Evolutionary conservation across 164 flowering plant genomes (phyloP).

Genomic region (Malania oleifera): DNA sequence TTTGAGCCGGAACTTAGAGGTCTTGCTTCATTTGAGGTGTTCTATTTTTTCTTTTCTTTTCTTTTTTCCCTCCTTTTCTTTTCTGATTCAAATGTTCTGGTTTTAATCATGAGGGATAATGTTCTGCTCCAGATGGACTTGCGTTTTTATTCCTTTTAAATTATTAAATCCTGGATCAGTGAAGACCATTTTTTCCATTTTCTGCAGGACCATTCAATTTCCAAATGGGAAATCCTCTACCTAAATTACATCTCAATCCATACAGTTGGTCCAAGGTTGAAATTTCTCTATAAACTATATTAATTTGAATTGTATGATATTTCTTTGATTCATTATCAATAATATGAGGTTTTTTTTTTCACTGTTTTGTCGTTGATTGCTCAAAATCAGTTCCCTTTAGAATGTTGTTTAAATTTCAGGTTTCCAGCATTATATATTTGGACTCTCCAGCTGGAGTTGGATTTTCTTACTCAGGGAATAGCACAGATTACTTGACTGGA

Average conservation of each 20-base stretch:
- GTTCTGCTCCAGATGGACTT: too few species aligned
- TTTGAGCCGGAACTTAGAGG: too few species aligned
- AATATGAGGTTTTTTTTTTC: not conserved
- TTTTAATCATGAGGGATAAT: too few species aligned
- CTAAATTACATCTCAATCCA: conserved; percentile 70
- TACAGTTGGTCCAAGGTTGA: conserved; percentile 91
- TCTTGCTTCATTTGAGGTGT: too few species aligned
- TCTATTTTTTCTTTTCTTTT: too few species aligned
- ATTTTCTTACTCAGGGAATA: conserved; percentile 62
- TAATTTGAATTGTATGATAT: not conserved
- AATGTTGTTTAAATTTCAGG: conserved; percentile 39
- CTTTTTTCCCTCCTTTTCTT: too few species aligned
- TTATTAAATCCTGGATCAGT: too few species aligned
- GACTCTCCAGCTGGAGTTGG: conserved; percentile 99
- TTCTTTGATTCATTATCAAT: not conserved
- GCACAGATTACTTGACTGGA: conserved; percentile 61
- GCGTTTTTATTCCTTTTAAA: too few species aligned
- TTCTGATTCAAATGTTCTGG: too few species aligned
- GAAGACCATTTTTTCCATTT: not conserved
- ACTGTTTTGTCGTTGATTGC: not conserved
- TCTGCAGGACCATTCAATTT: conserved; percentile 91
- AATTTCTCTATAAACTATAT: not conserved
- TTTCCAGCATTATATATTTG: conserved; percentile 80
- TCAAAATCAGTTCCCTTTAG: not conserved
- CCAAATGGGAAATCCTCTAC: conserved; percentile 40